Conservation (phyloP, 768 basidiomycete genomes). For the Rhodotorula graminis region DNA sequence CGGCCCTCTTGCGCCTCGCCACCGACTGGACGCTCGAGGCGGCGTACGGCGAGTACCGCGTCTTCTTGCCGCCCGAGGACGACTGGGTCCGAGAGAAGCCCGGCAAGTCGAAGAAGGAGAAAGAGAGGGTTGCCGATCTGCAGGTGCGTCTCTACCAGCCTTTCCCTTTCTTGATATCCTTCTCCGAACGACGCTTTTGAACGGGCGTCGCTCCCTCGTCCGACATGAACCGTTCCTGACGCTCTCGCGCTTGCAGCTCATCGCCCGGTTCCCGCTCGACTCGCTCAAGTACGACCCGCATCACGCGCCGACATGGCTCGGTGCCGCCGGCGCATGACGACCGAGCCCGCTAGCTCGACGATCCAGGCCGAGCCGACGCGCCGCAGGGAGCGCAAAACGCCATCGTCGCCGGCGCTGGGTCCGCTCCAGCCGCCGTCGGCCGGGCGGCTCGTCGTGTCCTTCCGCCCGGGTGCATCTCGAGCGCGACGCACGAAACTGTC, state of each 20-base stretch:
- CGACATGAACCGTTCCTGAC: background rate
- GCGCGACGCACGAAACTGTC: too few relatives aligned
- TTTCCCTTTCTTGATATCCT: too few relatives aligned
- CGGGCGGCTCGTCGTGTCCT: too few relatives aligned
- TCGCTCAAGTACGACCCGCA: slow-evolving; percentile 19
- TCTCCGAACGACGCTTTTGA: too few relatives aligned
- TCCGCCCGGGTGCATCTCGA: too few relatives aligned
- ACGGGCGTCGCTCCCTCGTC: too few relatives aligned
- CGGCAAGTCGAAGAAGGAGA: slow-evolving; percentile 21
- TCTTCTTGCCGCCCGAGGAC: slow-evolving; percentile 28
- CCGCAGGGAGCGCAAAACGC: too few relatives aligned
- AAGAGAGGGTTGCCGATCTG: slow-evolving; percentile 27
- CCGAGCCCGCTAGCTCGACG: rapidly evolving
- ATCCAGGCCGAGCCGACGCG: background rate
- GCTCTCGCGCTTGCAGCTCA: slow-evolving; percentile 12
- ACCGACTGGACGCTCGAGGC: slow-evolving; percentile 30
- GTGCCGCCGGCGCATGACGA: background rate
- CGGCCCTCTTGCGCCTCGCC: slow-evolving; percentile 22
- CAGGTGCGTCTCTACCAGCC: background rate
- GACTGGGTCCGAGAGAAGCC: slow-evolving; percentile 11
- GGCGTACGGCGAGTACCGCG: slow-evolving; percentile 28
- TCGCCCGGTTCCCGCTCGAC: slow-evolving; percentile 30
- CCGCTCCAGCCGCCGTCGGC: too few relatives aligned
- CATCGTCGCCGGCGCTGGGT: too few relatives aligned
- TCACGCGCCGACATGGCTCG: slow-evolving; percentile 27